Base-by-base conservation (phyloP, 495 filamentous ascomycete genomes). In the Letharia lupina region DNA sequence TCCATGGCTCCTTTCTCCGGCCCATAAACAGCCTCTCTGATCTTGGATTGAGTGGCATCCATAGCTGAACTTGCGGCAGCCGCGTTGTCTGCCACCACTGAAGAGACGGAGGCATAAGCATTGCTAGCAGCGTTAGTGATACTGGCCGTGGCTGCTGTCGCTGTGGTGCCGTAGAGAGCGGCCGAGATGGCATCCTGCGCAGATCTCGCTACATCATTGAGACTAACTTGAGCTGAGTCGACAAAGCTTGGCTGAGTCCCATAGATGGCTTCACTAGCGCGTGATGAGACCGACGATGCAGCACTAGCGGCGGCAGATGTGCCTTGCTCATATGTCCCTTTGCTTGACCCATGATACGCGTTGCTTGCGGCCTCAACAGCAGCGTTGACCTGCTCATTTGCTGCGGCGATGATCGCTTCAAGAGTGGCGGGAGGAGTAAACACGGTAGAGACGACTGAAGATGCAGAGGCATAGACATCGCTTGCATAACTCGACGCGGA, bases 291-390 rank as follows among this genome's bases (percentile, higher is more conserved):
- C 10, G 82, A 81, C 3, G 73, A 75, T 69, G 83, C 84, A 12
- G 77, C 80, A 62, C 76, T 76, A 12, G 77, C 74, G 2, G 79
- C 83, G 2, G 79, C 80, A 9, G 80, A 81, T 23, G 80, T 82
- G 18, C 80, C 83, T 65, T 81, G 70, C 67, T 85, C 86, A 31
- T 77, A 77, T 15, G 77, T 75, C 18, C 84, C 83, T 70, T 84
- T 86, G 12, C 72, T 68, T 0, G 81, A 79, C 44, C 86, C 87
- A 72, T 88, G 88, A 56, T 86, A 73, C 59, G 86, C 83, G 18
- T 77, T 71, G 64, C 80, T 85, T 5, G 83, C 86, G 37, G 82
- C 85, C n/a, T 83, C 80, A 33, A 89, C 81, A 31, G 81, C 86
- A 23, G 79, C 75, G 62, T 85, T 79, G 48, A 88, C 75, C 66